Evolutionary conservation across 2,329 filamentous ascomycete genomes (phyloP), one percentile per base, ranked within the genome.

Genomic region (Phaeosphaeria sp.): DNA sequence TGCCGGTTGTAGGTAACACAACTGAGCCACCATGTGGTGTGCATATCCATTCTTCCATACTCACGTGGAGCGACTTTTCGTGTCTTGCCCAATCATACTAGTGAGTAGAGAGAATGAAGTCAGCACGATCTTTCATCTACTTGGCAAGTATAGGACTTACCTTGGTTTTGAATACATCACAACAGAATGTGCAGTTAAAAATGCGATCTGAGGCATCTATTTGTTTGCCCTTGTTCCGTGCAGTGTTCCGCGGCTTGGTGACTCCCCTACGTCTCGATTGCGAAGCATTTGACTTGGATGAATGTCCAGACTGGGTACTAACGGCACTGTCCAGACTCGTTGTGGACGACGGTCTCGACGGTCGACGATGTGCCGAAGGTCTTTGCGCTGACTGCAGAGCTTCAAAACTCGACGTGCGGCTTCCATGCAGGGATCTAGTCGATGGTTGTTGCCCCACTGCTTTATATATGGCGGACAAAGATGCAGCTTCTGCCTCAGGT

Each of bases 401-500:
- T 13, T 53, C 65, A 7, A 56, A 47, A 18, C 51, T 67, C 17
- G 57, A 57, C 3, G 54, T 61, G 50, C 48, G 57, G 79, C 78
- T 65, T 42, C 21, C 56, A 15, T 53, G 57, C 33, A 45, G 55
- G 17, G 59, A 55, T 3, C 42, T 43, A 24, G 47, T 57, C 53
- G 45, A 30, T 51, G 60, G 48, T 5, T 46, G 57, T 24, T 57
- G 57, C 24, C 72, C 77, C 45, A 89, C 78, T 63, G 87, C 87
- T 69, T 85, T 80, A 57, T 82, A 82, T 77, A 89, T 89, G 77
- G 85, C 87, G 42, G 82, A 83, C 44, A 87, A 81, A 6, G 84
- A 81, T 54, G 87, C 87, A 65, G 86, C 84, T 80, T 89, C 87
- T 78, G 89, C 81, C 77, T 89, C 86, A 24, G 87, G 87, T 33